A percentile compares a stretch with the other conserved stretches of the same genome.
Evolutionary conservation across 768 basidiomycete genomes (phyloP).

Genomic region (Chalciporus chontae): DNA sequence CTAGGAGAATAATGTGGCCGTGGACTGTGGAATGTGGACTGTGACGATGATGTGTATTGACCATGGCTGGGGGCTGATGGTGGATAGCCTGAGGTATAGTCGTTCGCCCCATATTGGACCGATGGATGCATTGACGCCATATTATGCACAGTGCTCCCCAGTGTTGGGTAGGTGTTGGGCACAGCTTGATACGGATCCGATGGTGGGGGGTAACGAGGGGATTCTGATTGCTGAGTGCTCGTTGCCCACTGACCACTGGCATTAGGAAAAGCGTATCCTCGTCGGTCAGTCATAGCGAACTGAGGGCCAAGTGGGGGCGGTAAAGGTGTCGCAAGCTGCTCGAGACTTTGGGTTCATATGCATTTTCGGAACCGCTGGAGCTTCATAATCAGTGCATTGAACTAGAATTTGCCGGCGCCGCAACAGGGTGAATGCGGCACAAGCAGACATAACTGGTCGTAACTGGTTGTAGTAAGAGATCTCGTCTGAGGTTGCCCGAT

Average conservation of each 20-base stretch:
- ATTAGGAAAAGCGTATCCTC: slow-evolving; percentile 26
- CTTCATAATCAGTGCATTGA: slow-evolving; percentile 23
- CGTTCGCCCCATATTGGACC: slow-evolving; percentile 20
- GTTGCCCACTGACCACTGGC: slow-evolving; percentile 22
- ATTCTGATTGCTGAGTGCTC: slow-evolving; percentile 11
- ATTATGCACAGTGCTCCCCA: slow-evolving; percentile 14
- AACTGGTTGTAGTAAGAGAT: slow-evolving; percentile 28
- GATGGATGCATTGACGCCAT: slow-evolving; percentile 19
- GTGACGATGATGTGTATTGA: slow-evolving; percentile 18
- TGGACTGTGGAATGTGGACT: neutral
- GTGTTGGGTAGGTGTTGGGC: slow-evolving; percentile 17
- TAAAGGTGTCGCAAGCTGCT: slow-evolving; percentile 7
- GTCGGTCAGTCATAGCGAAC: slow-evolving; percentile 27
- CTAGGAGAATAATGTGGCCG: slow-evolving; percentile 26
- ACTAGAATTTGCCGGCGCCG: slow-evolving; percentile 31
- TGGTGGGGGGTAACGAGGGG: slow-evolving; percentile 23
- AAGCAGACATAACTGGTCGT: slow-evolving; percentile 27
- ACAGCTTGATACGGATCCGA: slow-evolving; percentile 21
- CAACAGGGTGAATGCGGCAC: slow-evolving; percentile 30
- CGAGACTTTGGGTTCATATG: slow-evolving; percentile 30
- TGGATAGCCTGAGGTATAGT: slow-evolving; percentile 19
- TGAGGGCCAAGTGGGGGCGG: neutral
- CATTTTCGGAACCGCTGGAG: slow-evolving; percentile 30
- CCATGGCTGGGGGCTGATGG: slow-evolving; percentile 18
- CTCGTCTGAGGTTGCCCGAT: slow-evolving; percentile 25